phyloP scores from a whole-genome alignment of 768 basidiomycete genomes.

The Termitomyces sp. region DNA sequence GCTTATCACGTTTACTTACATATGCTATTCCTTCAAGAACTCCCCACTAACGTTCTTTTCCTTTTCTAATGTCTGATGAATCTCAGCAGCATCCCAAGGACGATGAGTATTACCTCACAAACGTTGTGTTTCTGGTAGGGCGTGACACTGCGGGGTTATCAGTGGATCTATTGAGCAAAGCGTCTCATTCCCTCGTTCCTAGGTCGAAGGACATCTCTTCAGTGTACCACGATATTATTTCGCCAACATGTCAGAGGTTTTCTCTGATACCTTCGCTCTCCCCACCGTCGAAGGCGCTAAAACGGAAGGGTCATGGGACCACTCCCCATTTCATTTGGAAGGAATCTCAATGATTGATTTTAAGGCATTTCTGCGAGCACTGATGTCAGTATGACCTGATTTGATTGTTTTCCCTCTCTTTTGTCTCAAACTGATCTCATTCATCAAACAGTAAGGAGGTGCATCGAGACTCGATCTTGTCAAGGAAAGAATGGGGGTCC shows the following conservation, averaged over 20 bases:
- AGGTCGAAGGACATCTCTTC: neutral
- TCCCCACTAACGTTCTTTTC: neutral
- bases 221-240: neutral
- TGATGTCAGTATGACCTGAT: neutral
- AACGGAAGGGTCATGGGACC: neutral
- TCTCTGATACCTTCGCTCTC: neutral
- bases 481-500: neutral
- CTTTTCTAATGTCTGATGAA: neutral
- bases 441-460: neutral
- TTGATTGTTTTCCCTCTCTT: neutral
- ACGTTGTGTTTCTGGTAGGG: neutral
- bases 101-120: neutral
- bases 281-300: neutral
- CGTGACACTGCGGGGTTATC: neutral
- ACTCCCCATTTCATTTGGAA: neutral
- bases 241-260: neutral
- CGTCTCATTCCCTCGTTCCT: neutral
- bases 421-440: neutral
- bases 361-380: neutral
- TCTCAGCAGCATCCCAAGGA: neutral
- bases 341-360: neutral
- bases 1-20: too few relatives aligned
- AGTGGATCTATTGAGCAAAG: neutral
- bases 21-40: too few relatives aligned
- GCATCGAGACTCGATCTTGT: neutral